Evolutionary conservation across 108 stramenopile species (phyloP).

Genomic region (Fragilariopsis cylindrus): DNA sequence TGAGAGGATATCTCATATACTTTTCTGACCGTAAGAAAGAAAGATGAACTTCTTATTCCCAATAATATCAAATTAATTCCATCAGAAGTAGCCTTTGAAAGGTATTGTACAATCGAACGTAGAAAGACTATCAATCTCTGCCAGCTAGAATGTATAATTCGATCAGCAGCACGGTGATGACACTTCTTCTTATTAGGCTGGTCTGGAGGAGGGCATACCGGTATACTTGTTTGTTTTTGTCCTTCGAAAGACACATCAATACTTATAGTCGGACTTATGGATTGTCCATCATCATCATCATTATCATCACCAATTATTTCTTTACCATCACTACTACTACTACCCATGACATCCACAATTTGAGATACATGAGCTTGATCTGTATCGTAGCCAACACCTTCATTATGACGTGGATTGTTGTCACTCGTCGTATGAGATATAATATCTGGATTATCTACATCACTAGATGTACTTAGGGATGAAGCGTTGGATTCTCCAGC

Average conservation of each 20-base stretch:
- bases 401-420: background rate
- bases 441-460: slow-evolving; percentile 4
- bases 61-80: background rate
- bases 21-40: background rate
- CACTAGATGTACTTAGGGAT: slow-evolving; percentile 27
- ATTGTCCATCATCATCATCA: background rate
- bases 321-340: background rate
- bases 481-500: slow-evolving; percentile 23
- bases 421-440: background rate
- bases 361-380: slow-evolving; percentile 21
- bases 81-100: background rate
- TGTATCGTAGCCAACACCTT: slow-evolving; percentile 8
- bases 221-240: background rate
- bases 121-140: background rate
- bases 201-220: too few relatives aligned
- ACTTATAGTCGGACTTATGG: background rate
- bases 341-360: background rate
- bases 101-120: background rate
- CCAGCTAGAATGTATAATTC: background rate
- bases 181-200: too few relatives aligned
- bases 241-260: background rate
- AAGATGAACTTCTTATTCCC: background rate
- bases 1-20: background rate
- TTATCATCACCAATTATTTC: background rate
- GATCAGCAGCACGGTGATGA: too few relatives aligned